Conservation (phyloP, 805 yeast species). For the Ogataea parapolymorpha region DNA sequence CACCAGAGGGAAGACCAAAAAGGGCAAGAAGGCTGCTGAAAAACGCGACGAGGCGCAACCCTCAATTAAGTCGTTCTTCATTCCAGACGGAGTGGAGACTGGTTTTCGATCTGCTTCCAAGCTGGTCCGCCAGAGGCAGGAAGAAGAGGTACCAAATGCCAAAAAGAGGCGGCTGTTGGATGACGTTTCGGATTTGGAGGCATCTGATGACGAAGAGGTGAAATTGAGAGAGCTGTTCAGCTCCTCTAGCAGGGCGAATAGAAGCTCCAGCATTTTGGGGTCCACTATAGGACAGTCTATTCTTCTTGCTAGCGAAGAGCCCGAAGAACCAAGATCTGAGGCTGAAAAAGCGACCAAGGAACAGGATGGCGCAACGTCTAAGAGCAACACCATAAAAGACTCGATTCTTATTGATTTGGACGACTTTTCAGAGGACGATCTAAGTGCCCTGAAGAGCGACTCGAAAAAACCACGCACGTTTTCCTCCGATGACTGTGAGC, state of each 20-base stretch:
- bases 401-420: slow-evolving; percentile 15
- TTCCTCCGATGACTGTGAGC: slow-evolving; percentile 11
- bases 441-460: slow-evolving; percentile 7
- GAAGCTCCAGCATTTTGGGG: slow-evolving; percentile 9
- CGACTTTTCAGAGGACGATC: slow-evolving; percentile 16
- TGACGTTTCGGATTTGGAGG: slow-evolving; percentile 15
- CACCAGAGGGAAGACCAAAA: slow-evolving; percentile 39
- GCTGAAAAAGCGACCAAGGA: too few species aligned
- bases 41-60: slow-evolving; percentile 11
- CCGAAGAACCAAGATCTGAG: not conserved
- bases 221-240: slow-evolving; percentile 20
- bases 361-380: too few species aligned
- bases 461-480: slow-evolving; percentile 6
- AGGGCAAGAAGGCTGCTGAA: slow-evolving; percentile 6
- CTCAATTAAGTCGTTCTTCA: slow-evolving; percentile 47
- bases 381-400: not conserved
- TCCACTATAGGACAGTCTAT: slow-evolving; percentile 14
- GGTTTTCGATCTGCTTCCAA: slow-evolving; percentile 57
- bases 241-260: slow-evolving; percentile 5
- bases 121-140: slow-evolving; percentile 37
- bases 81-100: slow-evolving; percentile 70
- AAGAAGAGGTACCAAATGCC: slow-evolving; percentile 14
- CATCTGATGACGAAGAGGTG: slow-evolving; percentile 17
- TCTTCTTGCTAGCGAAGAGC: slow-evolving; percentile 8
- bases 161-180: slow-evolving; percentile 13